phyloP scores from a whole-genome alignment of 805 yeast genomes.

The Torulaspora franciscae region DNA sequence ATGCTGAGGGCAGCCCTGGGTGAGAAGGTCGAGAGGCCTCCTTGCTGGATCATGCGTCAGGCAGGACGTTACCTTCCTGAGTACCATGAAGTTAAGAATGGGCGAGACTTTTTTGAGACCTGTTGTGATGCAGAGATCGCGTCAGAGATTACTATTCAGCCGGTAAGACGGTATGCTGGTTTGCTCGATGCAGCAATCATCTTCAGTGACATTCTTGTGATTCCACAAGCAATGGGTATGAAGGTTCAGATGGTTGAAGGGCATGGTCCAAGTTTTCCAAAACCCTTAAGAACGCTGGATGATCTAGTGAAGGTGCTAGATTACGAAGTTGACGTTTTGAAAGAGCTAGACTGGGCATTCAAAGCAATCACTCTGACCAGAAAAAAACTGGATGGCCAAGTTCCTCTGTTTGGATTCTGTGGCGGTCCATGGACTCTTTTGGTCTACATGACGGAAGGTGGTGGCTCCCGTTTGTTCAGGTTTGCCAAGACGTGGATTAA shows the following conservation, averaged over 20 bases:
- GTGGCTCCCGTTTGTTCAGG: conserved; percentile 87
- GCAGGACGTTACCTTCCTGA: conserved; percentile 94
- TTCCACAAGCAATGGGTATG: conserved; percentile 98
- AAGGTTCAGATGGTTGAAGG: conserved; percentile 90
- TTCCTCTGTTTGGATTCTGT: conserved; percentile 89
- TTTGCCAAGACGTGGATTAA: conserved; percentile 91
- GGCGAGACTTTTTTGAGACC: conserved; percentile 87
- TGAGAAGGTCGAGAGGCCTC: conserved; percentile 91
- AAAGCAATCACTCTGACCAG: conserved; percentile 91
- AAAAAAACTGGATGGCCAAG: conserved; percentile 77
- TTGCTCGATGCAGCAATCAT: conserved; percentile 95
- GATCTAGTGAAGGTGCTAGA: conserved; percentile 56
- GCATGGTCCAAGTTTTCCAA: conserved; percentile 88
- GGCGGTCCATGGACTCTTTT: conserved; percentile 98
- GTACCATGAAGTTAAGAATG: conserved; percentile 82
- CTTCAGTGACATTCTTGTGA: conserved; percentile 89
- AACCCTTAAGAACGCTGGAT: conserved; percentile 71
- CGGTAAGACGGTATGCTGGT: conserved; percentile 83
- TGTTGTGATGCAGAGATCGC: conserved; percentile 94
- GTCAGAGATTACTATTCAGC: conserved; percentile 90
- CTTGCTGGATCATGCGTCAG: conserved; percentile 97
- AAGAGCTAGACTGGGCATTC: conserved; percentile 90
- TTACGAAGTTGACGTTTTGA: conserved; percentile 62
- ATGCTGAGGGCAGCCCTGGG: conserved; percentile 88
- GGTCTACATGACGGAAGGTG: conserved; percentile 97